Evolutionary conservation across 192 early-diverging fungal species (phyloP).

Genomic region (Lobosporangium transversale): DNA sequence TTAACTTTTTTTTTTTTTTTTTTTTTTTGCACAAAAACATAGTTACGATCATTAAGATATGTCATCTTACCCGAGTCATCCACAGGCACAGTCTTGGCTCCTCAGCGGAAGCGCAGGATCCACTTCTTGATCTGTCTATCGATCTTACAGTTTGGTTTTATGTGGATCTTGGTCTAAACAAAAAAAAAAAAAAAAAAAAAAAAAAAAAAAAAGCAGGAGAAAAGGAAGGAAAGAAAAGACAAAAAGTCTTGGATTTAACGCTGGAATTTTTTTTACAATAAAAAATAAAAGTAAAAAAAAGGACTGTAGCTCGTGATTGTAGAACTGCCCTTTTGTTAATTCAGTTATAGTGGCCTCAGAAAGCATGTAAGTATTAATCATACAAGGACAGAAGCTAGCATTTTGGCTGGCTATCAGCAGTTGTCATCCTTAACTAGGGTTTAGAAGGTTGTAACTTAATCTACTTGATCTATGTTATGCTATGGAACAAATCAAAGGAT

Average conservation of each 20-base stretch:
- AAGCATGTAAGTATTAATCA: too few species aligned
- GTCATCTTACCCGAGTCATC: slow-evolving; percentile 77
- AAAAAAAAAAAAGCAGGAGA: neutral
- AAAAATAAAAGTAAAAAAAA: neutral
- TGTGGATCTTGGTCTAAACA: slow-evolving; percentile 78
- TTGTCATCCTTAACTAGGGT: too few species aligned
- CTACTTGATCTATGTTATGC: too few species aligned
- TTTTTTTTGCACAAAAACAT: slow-evolving; percentile 1
- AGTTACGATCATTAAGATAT: slow-evolving; percentile 79
- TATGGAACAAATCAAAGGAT: too few species aligned
- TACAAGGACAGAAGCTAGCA: too few species aligned
- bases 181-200: neutral
- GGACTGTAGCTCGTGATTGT: neutral
- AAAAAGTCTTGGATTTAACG: too few species aligned
- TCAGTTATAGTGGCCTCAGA: too few species aligned
- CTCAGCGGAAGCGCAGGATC: slow-evolving; percentile 83
- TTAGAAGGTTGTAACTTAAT: too few species aligned
- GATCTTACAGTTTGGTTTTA: slow-evolving; percentile 80
- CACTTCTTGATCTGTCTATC: slow-evolving; percentile 91
- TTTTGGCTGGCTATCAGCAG: too few species aligned
- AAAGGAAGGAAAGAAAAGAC: neutral
- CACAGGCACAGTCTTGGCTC: slow-evolving; percentile 65
- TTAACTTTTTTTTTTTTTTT: slow-evolving; percentile 9
- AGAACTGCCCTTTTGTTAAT: too few species aligned
- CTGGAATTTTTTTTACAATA: neutral